These are phyloP conservation scores for Balansia obtecta DNA, from an alignment of 2,329 filamentous ascomycete genomes.

Conservation along the genomic window DNA sequence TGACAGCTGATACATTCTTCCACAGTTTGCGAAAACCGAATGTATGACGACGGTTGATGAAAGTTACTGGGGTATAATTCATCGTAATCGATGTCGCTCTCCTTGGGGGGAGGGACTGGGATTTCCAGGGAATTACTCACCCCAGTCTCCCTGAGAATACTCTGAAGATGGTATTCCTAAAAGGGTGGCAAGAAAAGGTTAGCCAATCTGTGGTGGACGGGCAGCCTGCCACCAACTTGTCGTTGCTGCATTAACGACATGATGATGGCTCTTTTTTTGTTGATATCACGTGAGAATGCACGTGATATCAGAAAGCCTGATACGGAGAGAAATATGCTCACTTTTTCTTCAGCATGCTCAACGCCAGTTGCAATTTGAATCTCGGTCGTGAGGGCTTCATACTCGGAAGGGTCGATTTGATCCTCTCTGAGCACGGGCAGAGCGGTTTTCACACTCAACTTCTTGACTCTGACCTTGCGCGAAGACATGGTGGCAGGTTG, in stretches of 20 bases:
- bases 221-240: not conserved
- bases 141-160: constrained; percentile 49
- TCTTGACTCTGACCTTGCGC: constrained; percentile 70
- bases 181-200: not conserved
- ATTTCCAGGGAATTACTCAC: constrained; percentile 48
- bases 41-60: constrained; percentile 80
- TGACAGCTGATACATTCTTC: constrained; percentile 84
- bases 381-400: constrained; percentile 75
- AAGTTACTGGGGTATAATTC: constrained; percentile 71
- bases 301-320: constrained; percentile 31
- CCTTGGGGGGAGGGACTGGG: constrained; percentile 50
- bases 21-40: constrained; percentile 94
- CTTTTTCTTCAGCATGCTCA: constrained; percentile 93
- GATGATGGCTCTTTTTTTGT: not conserved
- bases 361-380: constrained; percentile 89
- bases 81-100: constrained; percentile 70
- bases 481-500: constrained; percentile 42
- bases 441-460: constrained; percentile 82
- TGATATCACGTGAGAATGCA: constrained; percentile 32
- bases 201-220: not conserved
- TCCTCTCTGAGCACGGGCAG: constrained; percentile 80
- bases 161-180: constrained; percentile 92
- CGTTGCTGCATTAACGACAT: not conserved
- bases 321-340: constrained; percentile 42
- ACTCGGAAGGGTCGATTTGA: constrained; percentile 76